A percentile compares a stretch with the other conserved stretches of the same genome.
Evolutionary conservation across 805 yeast genomes (phyloP).

Genomic region (Cyberlindnera petersonii): DNA sequence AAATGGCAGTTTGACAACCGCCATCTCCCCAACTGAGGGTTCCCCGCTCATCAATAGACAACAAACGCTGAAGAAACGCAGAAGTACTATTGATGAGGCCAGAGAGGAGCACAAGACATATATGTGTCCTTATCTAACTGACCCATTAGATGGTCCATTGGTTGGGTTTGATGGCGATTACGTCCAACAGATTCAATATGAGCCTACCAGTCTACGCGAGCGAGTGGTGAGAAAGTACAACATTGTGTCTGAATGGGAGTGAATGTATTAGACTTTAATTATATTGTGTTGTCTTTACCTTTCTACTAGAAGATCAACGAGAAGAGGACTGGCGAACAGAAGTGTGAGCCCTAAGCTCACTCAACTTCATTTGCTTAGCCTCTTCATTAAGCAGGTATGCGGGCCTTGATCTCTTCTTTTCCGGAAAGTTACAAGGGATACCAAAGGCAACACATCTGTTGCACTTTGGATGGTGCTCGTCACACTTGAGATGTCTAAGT

Average conservation of each 20-base stretch:
- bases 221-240: conserved; percentile 21
- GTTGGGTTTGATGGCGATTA: conserved; percentile 40
- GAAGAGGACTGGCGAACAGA: too few relatives aligned
- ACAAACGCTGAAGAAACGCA: conserved; percentile 17
- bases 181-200: conserved; percentile 24
- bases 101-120: conserved; percentile 47
- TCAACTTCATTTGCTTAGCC: conserved; percentile 1
- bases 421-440: conserved; percentile 14
- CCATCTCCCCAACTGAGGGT: not conserved
- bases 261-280: too few relatives aligned
- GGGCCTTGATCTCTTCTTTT: conserved; percentile 3
- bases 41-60: not conserved
- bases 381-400: conserved; percentile 7
- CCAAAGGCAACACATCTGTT: conserved; percentile 39
- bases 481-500: conserved; percentile 60
- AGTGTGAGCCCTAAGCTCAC: not conserved
- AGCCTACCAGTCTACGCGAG: conserved; percentile 20
- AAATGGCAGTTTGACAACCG: conserved; percentile 1
- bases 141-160: conserved; percentile 81
- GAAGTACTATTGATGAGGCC: conserved; percentile 27
- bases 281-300: too few relatives aligned
- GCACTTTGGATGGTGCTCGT: conserved; percentile 55
- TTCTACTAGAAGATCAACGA: too few relatives aligned
- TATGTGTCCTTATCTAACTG: conserved; percentile 70
- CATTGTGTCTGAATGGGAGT: conserved; percentile 28